Base-by-base conservation (phyloP, 208 protist species). In the Trypanosoma scelopori region DNA sequence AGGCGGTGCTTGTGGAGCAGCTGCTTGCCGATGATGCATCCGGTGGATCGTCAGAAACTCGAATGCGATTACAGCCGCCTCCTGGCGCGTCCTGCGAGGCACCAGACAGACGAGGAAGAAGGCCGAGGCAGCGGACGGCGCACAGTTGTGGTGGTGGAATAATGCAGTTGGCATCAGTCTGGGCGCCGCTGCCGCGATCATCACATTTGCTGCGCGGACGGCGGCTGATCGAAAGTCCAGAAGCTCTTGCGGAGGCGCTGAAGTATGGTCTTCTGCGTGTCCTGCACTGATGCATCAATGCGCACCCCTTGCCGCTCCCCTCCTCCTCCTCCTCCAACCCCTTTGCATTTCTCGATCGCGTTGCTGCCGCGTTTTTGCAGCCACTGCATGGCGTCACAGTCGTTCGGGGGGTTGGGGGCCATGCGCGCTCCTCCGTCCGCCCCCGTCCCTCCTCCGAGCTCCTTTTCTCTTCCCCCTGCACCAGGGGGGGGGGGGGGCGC, bases 201-300 rank as follows among this genome's bases (percentile, higher is more conserved):
- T 56, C 57, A 50, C 45, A 23, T 22, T 42, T 55, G n/a, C 45
- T 71, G 32, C 43, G 65, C 45, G 48, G 39, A 16, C 23, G 65
- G 16, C 13, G n/a, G 7, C 4, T 64, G 11, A 46, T 55, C 30
- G 25, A 13, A 12, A 42, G 43, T 20, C 43, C 66, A 27, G 9
- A 57, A 2, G n/a, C 42, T 12, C 56, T 72, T 23, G 66, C 57
- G 18, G 66, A 65, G 48, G 30, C 27, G 25, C 20, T 72, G 39
- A 72, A 72, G 22, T 72, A 72, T 42, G 66, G 66, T 13, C 16
- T 41, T 6, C 5, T 72, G 25, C 57, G 57, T 37, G 3, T 71
- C 46, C 35, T 64, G 5, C 20, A 20, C 22, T 63, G 32, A 60
- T 48, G 32, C 9, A 37, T 37, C 9, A 15, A 18, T 23, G 3